Base-by-base conservation (phyloP, 768 basidiomycete species). In the Tylopilus cervinicoccineus region DNA sequence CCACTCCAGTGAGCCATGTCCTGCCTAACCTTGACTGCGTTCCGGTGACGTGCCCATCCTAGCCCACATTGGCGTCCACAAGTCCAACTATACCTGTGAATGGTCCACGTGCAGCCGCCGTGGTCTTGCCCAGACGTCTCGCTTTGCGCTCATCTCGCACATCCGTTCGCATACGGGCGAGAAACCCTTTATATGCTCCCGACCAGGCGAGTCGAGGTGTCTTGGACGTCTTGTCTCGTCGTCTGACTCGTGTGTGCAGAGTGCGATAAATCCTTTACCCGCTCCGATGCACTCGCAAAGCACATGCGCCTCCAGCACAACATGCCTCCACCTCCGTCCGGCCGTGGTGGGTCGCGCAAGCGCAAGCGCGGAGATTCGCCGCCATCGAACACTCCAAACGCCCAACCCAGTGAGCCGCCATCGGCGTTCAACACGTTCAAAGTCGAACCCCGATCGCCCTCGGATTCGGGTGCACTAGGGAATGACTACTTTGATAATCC, bases 211-310 rank as follows among this genome's bases (percentile, higher is more conserved):
- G 83, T 65, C 32, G 31, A 20, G 11, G 7, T n/a, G 38, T 31
- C 20, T 13, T 26, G n/a, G 45, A 17, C n/a, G 24, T 26, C 40
- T 14, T 38, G 31, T 24, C 37, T 31, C 7, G 20, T 17, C n/a
- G 24, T 22, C 34, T 46, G 20, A 57, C 47, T 24, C 3, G n/a
- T n/a, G n/a, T 19, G 29, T 1, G 17, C 17, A 94, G 93, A 93
- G 71, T 97, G 94, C 63, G 90, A 91, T 73, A 93, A 92, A 59
- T 86, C 89, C 0, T 97, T 97, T 68, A 93, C 93, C 9, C 91
- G 93, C 36, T 92, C 92, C 2, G 93, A 96, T 68, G 92, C 93
- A 9, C 80, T 95, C 17, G 84, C 84, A 19, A 95, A 95, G 62
- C 93, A 96, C 66, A 86, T 93, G 80, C 84, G 91, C 22, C 80